These are phyloP conservation scores for Hymenoscyphus linearis DNA, from an alignment of 2,329 filamentous ascomycete genomes.

Conservation along the genomic window DNA sequence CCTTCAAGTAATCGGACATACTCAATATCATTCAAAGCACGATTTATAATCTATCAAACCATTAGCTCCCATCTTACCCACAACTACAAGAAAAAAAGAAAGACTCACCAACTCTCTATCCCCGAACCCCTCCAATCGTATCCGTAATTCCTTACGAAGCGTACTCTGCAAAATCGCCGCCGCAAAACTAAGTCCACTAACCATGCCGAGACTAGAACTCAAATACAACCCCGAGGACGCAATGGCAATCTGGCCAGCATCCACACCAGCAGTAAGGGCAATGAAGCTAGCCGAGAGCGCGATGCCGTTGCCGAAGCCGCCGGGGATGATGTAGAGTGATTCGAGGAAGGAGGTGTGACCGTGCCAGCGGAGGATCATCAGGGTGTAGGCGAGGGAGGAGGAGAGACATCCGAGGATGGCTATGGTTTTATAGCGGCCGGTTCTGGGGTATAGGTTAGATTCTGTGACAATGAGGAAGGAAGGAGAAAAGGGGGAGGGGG, in stretches of 20 bases:
- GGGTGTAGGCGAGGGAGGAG: conserved; percentile 44
- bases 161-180: conserved; percentile 18
- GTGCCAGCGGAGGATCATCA: conserved; percentile 50
- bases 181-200: conserved; percentile 20
- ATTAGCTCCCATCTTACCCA: background rate
- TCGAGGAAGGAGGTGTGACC: conserved; percentile 52
- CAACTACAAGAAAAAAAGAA: background rate
- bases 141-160: conserved; percentile 14
- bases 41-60: background rate
- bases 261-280: conserved; percentile 42
- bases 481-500: background rate
- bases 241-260: conserved; percentile 42
- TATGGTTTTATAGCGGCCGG: conserved; percentile 53
- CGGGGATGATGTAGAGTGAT: conserved; percentile 54
- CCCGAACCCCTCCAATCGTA: conserved; percentile 1
- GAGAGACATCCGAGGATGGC: conserved; percentile 46
- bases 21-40: conserved; percentile 4
- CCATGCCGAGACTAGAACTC: conserved; percentile 25
- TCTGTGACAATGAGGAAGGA: background rate
- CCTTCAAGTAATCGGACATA: conserved; percentile 4
- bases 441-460: conserved; percentile 28
- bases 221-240: conserved; percentile 44
- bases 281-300: conserved; percentile 44
- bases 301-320: conserved; percentile 47
- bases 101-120: conserved; percentile 1